Conservation (phyloP, 306 rosid species). For the Luffa acutangula region DNA sequence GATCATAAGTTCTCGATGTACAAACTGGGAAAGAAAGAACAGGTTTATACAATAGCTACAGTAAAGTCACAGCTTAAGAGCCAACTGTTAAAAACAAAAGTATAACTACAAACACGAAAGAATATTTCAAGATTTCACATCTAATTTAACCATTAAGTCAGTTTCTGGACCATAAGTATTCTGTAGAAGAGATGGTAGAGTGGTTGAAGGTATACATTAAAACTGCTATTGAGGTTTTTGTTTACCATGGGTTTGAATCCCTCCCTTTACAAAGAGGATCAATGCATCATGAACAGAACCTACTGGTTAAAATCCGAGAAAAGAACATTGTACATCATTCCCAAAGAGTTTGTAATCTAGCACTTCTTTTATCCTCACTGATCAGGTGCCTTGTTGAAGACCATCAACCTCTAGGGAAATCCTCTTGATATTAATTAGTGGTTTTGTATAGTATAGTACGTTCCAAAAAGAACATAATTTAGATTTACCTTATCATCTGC, state of each 20-base stretch:
- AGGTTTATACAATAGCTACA: not conserved
- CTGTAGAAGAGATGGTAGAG: not conserved
- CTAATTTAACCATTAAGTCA: not conserved
- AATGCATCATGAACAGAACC: not conserved
- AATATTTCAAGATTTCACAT: too few species aligned
- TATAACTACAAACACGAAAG: not conserved
- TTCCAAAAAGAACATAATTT: not conserved
- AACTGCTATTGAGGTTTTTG: not conserved
- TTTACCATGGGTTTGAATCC: not conserved
- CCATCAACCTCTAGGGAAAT: not conserved
- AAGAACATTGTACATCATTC: not conserved
- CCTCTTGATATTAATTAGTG: not conserved
- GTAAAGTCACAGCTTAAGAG: not conserved
- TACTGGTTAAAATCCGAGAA: not conserved
- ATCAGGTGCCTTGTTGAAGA: not conserved
- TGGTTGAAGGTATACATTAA: not conserved
- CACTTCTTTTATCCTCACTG: not conserved
- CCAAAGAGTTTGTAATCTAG: not conserved
- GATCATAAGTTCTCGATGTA: slow-evolving; percentile 17
- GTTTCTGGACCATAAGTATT: not conserved
- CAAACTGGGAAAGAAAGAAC: not conserved
- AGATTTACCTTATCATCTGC: slow-evolving; percentile 66
- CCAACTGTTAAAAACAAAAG: not conserved
- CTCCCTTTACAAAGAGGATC: not conserved
- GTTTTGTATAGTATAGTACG: not conserved